Evolutionary conservation across 2,329 filamentous ascomycete species (phyloP).

Genomic region (Penicillium occitanis): DNA sequence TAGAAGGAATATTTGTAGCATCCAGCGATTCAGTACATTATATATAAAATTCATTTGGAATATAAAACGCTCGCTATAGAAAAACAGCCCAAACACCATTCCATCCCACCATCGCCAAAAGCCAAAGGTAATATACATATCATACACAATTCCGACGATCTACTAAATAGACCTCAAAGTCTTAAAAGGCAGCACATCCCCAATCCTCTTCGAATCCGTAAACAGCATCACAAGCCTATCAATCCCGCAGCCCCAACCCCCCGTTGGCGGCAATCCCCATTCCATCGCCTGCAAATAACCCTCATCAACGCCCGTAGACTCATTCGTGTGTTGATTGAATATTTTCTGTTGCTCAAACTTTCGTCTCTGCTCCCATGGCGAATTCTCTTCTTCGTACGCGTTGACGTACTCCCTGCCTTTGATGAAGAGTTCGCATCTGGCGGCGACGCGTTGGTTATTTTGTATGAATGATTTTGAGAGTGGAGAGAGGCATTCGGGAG

Average conservation of each 20-base stretch:
- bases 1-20: neutral
- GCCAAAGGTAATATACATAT: neutral
- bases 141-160: neutral
- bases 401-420: conserved; percentile 81
- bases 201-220: conserved; percentile 72
- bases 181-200: conserved; percentile 85
- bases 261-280: conserved; percentile 89
- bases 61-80: neutral
- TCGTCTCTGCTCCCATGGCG: conserved; percentile 76
- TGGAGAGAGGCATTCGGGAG: conserved; percentile 87
- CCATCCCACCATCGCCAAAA: neutral
- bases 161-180: conserved; percentile 62
- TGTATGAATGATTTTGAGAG: conserved; percentile 83
- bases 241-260: conserved; percentile 92
- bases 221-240: conserved; percentile 93
- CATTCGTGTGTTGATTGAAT: conserved; percentile 50
- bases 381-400: conserved; percentile 98
- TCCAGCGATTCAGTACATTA: no score
- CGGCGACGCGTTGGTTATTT: conserved; percentile 67
- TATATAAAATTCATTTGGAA: neutral
- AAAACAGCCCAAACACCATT: neutral
- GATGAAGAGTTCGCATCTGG: conserved; percentile 83
- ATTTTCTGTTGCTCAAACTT: conserved; percentile 70
- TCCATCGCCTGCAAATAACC: conserved; percentile 82
- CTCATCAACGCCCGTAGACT: conserved; percentile 63